Percentiles rank a stretch among this genome's conserved stretches.
Conservation (phyloP, 2,329 filamentous ascomycete species). For the Fusarium graminum region DNA sequence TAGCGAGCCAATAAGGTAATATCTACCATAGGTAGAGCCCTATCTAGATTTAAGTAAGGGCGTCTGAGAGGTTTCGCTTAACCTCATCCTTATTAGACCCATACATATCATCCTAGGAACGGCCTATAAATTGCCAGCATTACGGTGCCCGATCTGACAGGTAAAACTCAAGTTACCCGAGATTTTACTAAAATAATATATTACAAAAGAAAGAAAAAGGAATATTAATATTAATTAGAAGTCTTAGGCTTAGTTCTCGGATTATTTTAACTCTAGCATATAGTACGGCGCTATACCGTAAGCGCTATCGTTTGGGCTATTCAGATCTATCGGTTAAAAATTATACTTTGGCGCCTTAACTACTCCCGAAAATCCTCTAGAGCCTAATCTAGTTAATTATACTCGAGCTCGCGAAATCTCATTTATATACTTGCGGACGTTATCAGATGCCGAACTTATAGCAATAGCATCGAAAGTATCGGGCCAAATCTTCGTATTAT, state of each 20-base stretch:
- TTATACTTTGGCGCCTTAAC: not conserved
- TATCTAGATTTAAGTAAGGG: no score
- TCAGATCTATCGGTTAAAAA: not conserved
- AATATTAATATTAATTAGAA: constrained; percentile 3
- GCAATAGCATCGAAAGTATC: no score
- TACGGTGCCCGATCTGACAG: not conserved
- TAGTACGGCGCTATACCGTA: not conserved
- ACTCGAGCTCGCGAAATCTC: constrained; percentile 1
- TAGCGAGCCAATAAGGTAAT: no score
- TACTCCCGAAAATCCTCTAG: constrained; percentile 1
- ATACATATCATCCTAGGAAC: not conserved
- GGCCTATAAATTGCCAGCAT: not conserved
- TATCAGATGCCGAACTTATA: not conserved
- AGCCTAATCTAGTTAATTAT: not conserved
- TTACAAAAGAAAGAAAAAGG: constrained; percentile 5
- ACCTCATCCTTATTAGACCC: no score
- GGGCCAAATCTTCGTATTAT: no score
- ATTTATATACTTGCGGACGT: constrained; percentile 2
- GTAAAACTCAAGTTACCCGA: not conserved
- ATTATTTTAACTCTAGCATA: constrained; percentile 1
- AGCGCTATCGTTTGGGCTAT: not conserved
- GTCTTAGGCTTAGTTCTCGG: constrained; percentile 2
- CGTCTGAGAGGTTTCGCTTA: no score
- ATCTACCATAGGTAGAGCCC: no score
- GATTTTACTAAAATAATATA: constrained; percentile 1